These are phyloP conservation scores for Colletotrichum spinosum DNA, from an alignment of 2,329 filamentous ascomycete genomes.

Conservation along the genomic window DNA sequence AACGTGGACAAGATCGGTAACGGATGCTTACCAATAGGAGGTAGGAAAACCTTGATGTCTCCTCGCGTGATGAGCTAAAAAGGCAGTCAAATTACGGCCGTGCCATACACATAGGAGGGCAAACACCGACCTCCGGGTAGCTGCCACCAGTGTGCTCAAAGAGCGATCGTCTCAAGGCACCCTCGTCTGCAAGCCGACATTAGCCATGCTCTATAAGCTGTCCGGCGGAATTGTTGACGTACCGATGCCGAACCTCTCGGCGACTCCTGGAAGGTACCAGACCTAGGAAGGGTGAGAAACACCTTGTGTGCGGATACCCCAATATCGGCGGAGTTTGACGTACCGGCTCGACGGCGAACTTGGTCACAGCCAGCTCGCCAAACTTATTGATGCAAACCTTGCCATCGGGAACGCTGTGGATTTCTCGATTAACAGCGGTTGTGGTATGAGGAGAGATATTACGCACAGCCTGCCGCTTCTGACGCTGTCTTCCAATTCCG, in stretches of 20 bases:
- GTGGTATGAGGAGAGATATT: neutral
- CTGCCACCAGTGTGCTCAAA: slow-evolving; percentile 97
- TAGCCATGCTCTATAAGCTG: slow-evolving; percentile 36
- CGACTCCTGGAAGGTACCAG: slow-evolving; percentile 88
- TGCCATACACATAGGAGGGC: too few relatives aligned
- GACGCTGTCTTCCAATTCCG: slow-evolving; percentile 92
- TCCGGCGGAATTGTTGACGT: slow-evolving; percentile 41
- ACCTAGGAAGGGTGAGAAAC: slow-evolving; percentile 52
- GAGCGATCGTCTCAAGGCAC: slow-evolving; percentile 83
- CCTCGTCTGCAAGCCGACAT: slow-evolving; percentile 73
- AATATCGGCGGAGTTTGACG: slow-evolving; percentile 47
- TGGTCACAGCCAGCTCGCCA: slow-evolving; percentile 93
- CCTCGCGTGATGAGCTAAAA: slow-evolving; percentile 85
- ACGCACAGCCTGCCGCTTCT: slow-evolving; percentile 77
- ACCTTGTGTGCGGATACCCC: slow-evolving; percentile 44
- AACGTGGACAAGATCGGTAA: neutral
- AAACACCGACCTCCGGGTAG: slow-evolving; percentile 78
- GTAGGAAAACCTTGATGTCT: slow-evolving; percentile 95
- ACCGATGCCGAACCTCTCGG: slow-evolving; percentile 92
- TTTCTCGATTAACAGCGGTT: neutral
- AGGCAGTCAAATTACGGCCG: neutral
- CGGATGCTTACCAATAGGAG: slow-evolving; percentile 78
- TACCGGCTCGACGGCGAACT: slow-evolving; percentile 95
- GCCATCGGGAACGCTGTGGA: slow-evolving; percentile 74
- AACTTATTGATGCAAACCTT: slow-evolving; percentile 88